These are phyloP conservation scores for Fonsecaea erecta DNA, from an alignment of 2,329 filamentous ascomycete species.

Conservation along the genomic window DNA sequence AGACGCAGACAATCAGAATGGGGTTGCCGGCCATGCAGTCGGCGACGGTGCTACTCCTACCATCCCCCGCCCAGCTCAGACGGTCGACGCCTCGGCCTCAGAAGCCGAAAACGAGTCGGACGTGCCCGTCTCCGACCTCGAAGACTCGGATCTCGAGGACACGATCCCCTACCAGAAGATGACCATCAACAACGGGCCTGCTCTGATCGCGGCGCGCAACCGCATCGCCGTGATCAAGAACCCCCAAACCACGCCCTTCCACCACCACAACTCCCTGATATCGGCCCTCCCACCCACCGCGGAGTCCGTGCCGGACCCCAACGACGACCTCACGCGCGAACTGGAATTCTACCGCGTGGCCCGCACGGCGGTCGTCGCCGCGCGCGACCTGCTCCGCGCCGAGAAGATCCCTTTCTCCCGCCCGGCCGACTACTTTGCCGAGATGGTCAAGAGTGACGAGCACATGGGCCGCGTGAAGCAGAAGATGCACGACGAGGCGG, in stretches of 20 bases:
- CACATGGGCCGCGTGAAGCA: slow-evolving; percentile 97
- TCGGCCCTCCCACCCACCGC: slow-evolving; percentile 59
- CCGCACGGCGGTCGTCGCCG: slow-evolving; percentile 75
- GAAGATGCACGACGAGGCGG: slow-evolving; percentile 89
- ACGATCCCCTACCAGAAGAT: slow-evolving; percentile 88
- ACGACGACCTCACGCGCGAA: slow-evolving; percentile 91
- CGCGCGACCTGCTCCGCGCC: slow-evolving; percentile 73
- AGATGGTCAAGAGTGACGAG: slow-evolving; percentile 98
- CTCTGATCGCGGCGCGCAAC: slow-evolving; percentile 77
- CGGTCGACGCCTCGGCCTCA: slow-evolving; percentile 57
- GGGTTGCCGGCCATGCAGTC: slow-evolving; percentile 17
- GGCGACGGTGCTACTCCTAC: slow-evolving; percentile 40
- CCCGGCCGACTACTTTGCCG: slow-evolving; percentile 93
- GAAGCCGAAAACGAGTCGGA: slow-evolving; percentile 80
- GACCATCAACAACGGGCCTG: slow-evolving; percentile 95
- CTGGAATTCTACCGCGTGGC: slow-evolving; percentile 91
- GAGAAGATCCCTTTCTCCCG: slow-evolving; percentile 86
- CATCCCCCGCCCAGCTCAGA: slow-evolving; percentile 45
- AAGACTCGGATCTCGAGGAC: slow-evolving; percentile 82
- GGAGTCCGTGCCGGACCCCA: slow-evolving; percentile 77
- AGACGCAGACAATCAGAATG: slow-evolving; percentile 22
- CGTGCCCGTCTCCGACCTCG: slow-evolving; percentile 83
- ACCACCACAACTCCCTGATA: slow-evolving; percentile 77
- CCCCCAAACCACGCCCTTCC: slow-evolving; percentile 69
- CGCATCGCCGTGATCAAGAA: slow-evolving; percentile 65